Base-by-base conservation (phyloP, 352 stramenopile genomes). In the Phytophthora constricta region DNA sequence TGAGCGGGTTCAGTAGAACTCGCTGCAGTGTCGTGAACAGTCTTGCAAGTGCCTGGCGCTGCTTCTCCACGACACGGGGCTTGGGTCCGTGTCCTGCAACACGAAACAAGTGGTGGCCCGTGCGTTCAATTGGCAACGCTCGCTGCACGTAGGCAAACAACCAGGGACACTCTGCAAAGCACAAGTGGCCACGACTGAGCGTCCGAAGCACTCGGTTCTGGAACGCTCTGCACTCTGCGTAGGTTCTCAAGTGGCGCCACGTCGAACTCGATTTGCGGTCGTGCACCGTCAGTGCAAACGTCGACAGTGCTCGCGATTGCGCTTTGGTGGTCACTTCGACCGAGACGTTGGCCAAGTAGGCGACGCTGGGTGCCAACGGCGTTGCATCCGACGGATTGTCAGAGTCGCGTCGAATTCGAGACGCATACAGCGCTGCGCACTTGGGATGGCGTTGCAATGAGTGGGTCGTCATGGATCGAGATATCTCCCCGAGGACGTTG, bases 141-240 rank as follows among this genome's bases (percentile, higher is more conserved):
- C 64, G 67, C 50, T 73, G 72, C 48, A 82, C 49, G 57, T 77
- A 85, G 22, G 72, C 66, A 23, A 53, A 80, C 27, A 85, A 62
- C 73, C 73, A 82, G 26, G 76, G 76, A 62, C 76, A 85, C 41
- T 82, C 76, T 25, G 76, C 73, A 42, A 77, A 77, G 55, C 76
- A 85, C 9, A 82, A 43, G 48, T 85, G 76, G 13, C 74, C 76
- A 1, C 66, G 73, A 54, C 73, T 70, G 23, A 85, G 26, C 5
- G 52, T 47, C 17, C 53, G 50, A 7, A 82, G 58, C 43, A 85
- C 46, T n/a, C 65, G 62, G 22, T 42, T 65, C 56, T 77, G 74
- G 60, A 85, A 82, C 10, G 41, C 42, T 56, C 74, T 60, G 41
- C 74, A 85, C 5, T 85, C 66, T 20, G 75, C 64, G 56, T 72